Conservation (phyloP, 2,329 filamentous ascomycete genomes). For the Alternaria solani region DNA sequence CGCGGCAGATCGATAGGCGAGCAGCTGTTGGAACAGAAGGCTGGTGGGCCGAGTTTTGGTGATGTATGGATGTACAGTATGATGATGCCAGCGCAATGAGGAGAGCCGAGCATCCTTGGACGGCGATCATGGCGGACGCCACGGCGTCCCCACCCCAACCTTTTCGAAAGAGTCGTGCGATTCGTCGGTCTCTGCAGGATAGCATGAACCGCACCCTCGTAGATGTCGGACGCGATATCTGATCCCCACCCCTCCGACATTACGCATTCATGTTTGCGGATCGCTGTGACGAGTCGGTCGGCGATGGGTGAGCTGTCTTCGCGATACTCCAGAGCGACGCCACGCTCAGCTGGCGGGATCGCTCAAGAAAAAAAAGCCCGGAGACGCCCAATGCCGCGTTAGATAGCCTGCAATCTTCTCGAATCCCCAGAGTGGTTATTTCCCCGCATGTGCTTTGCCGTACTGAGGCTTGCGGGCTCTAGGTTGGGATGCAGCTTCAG, state of each 20-base stretch:
- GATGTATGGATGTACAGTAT: constrained; percentile 11
- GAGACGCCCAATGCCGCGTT: constrained; percentile 17
- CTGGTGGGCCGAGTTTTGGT: constrained; percentile 5
- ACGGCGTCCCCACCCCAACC: constrained; percentile 13
- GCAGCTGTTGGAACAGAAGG: constrained; percentile 6
- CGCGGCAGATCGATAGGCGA: background rate
- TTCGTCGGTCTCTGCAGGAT: constrained; percentile 4
- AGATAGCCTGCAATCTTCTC: background rate
- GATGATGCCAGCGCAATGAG: constrained; percentile 13
- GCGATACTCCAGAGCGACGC: constrained; percentile 4
- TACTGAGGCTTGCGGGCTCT: background rate
- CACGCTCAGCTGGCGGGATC: constrained; percentile 12
- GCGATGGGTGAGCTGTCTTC: constrained; percentile 3
- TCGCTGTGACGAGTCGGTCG: constrained; percentile 5
- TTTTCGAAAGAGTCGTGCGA: background rate
- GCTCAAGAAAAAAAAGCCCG: constrained; percentile 8
- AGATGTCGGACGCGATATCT: constrained; percentile 11
- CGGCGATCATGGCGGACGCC: constrained; percentile 11
- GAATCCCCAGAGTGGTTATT: background rate
- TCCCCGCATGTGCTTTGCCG: constrained; percentile 3
- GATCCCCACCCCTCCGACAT: constrained; percentile 8
- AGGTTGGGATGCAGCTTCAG: background rate
- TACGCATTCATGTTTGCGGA: constrained; percentile 2
- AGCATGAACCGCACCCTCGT: background rate
- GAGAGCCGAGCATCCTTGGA: constrained; percentile 19